Conservation (phyloP, 805 yeast species). For the Starmerella sirachaensis region DNA sequence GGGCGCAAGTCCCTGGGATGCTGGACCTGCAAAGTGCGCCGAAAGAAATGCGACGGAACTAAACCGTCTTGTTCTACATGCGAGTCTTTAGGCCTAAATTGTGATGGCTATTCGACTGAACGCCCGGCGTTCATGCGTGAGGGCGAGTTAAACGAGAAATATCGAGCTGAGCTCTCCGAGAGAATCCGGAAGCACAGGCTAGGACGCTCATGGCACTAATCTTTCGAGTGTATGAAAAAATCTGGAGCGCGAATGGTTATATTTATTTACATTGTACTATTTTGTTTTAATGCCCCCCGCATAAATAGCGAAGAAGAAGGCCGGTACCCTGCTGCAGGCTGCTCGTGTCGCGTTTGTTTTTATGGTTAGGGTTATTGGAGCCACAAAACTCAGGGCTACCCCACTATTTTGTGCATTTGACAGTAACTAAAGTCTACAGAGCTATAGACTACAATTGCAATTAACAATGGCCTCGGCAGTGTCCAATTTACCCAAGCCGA, state of each 20-base stretch:
- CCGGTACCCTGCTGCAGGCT: no score
- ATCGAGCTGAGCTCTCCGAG: not conserved
- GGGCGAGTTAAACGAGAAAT: conserved; percentile 4
- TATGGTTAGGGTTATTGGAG: no score
- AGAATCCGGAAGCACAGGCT: not conserved
- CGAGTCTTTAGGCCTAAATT: conserved; percentile 39
- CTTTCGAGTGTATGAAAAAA: not conserved
- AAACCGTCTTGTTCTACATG: conserved; percentile 53
- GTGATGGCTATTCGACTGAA: conserved; percentile 42
- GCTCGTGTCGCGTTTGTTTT: no score
- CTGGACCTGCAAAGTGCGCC: conserved; percentile 67
- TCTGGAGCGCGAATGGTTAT: not conserved
- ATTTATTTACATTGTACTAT: no score
- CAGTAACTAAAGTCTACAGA: no score
- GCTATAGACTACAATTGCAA: no score
- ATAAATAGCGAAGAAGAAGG: no score
- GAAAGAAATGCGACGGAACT: conserved; percentile 61
- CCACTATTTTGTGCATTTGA: no score
- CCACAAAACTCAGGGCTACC: no score
- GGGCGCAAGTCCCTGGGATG: conserved; percentile 37
- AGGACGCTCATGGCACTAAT: not conserved
- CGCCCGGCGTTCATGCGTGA: conserved; percentile 46
- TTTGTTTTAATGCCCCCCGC: no score
- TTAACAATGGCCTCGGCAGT: no score
- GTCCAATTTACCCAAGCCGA: no score